Percentiles rank a stretch among this genome's conserved stretches.
Evolutionary conservation across 2,329 filamentous ascomycete species (phyloP).

Genomic region (Myriosclerotinia curreyana): DNA sequence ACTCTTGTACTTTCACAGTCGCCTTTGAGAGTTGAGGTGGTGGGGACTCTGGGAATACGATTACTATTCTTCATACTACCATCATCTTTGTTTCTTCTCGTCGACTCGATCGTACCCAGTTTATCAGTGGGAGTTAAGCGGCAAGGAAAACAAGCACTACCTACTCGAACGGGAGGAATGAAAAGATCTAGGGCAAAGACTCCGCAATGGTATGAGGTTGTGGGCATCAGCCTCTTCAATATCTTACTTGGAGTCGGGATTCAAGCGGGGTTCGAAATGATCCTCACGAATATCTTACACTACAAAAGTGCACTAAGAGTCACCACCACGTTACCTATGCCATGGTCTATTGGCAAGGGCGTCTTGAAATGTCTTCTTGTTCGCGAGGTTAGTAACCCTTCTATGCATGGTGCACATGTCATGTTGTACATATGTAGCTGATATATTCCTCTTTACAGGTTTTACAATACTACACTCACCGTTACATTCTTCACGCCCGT

Average conservation of each 20-base stretch:
- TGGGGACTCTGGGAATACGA: slow-evolving; percentile 66
- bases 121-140: slow-evolving; percentile 67
- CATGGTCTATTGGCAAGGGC: slow-evolving; percentile 58
- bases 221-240: slow-evolving; percentile 54
- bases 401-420: background rate
- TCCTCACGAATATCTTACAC: slow-evolving; percentile 52
- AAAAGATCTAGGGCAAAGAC: slow-evolving; percentile 42
- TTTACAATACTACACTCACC: slow-evolving; percentile 72
- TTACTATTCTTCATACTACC: slow-evolving; percentile 70
- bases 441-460: slow-evolving; percentile 42
- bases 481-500: slow-evolving; percentile 61
- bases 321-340: slow-evolving; percentile 58
- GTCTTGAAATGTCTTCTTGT: slow-evolving; percentile 51
- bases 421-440: background rate
- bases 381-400: slow-evolving; percentile 50
- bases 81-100: slow-evolving; percentile 66
- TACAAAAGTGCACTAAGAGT: slow-evolving; percentile 56
- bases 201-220: slow-evolving; percentile 47
- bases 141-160: slow-evolving; percentile 52
- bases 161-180: slow-evolving; percentile 44
- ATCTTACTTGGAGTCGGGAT: slow-evolving; percentile 50
- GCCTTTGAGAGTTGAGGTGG: slow-evolving; percentile 70
- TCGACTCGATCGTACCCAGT: slow-evolving; percentile 69
- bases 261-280: slow-evolving; percentile 55
- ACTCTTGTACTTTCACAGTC: slow-evolving; percentile 69